Evolutionary conservation across 768 basidiomycete species (phyloP).

Genomic region (Brasilioporus rufonigricans): DNA sequence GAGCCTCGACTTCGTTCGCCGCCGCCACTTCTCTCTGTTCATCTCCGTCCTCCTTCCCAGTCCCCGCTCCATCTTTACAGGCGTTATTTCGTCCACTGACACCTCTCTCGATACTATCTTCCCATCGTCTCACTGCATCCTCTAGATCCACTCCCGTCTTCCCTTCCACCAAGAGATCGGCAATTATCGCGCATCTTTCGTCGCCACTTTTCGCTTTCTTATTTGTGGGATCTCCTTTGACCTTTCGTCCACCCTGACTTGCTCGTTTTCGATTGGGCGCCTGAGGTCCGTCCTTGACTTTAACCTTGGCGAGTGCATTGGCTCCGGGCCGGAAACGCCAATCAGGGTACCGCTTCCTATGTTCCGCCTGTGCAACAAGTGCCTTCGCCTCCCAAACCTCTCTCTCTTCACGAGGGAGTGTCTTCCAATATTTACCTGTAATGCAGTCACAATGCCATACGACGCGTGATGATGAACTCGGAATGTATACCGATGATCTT

Average conservation of each 20-base stretch:
- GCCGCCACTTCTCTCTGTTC: constrained; percentile 19
- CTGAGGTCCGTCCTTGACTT: constrained; percentile 42
- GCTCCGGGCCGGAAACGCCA: constrained; percentile 79
- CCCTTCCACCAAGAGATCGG: constrained; percentile 61
- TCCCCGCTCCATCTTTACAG: constrained; percentile 4
- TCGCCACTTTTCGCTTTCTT: constrained; percentile 38
- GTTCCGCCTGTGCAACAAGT: constrained; percentile 66
- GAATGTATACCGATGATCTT: constrained; percentile 67
- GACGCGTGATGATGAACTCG: background rate
- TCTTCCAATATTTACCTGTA: constrained; percentile 72
- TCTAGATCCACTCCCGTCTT: constrained; percentile 63
- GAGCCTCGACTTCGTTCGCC: constrained; percentile 12
- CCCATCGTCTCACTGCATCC: constrained; percentile 56
- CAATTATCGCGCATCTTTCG: constrained; percentile 64
- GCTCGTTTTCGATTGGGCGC: constrained; percentile 26
- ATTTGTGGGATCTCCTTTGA: constrained; percentile 29
- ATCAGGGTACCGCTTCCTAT: constrained; percentile 71
- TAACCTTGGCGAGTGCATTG: constrained; percentile 39
- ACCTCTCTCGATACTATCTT: constrained; percentile 13
- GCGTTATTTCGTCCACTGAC: constrained; percentile 2
- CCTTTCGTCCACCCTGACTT: constrained; percentile 28
- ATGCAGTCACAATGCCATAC: background rate
- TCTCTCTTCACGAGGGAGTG: constrained; percentile 62
- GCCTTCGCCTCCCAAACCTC: constrained; percentile 79
- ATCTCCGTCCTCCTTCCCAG: constrained; percentile 26